Percentiles rank a stretch among this genome's conserved stretches.
These are phyloP conservation scores for Logfia minima DNA, from an alignment of 129 eudicot species.

Conservation along the genomic window DNA sequence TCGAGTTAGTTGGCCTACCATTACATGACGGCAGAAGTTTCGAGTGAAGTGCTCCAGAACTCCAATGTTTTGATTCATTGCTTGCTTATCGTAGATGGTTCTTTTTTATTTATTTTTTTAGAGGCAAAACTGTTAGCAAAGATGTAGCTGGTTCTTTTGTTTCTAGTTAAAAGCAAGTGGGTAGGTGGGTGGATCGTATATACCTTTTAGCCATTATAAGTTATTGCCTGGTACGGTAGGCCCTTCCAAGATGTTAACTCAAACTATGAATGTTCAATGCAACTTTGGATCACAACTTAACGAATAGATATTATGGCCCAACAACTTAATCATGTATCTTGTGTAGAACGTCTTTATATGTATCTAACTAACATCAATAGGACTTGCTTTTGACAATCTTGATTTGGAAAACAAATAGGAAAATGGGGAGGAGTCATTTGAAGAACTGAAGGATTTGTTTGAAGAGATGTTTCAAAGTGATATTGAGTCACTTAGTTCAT, in stretches of 20 bases:
- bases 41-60: conserved; percentile 14
- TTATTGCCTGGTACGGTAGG: conserved; percentile 5
- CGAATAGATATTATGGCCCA: conserved; percentile 24
- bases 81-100: neutral
- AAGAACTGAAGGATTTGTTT: conserved; percentile 63
- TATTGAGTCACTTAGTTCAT: conserved; percentile 35
- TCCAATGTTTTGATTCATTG: conserved; percentile 6
- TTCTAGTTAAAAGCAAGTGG: conserved; percentile 22
- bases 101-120: no score
- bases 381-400: conserved; percentile 7
- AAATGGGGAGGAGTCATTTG: conserved; percentile 51
- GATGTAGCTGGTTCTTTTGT: neutral
- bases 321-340: conserved; percentile 16
- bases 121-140: no score
- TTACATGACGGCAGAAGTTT: conserved; percentile 12
- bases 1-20: conserved; percentile 7
- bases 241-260: conserved; percentile 16
- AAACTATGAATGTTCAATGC: conserved; percentile 8
- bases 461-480: conserved; percentile 78
- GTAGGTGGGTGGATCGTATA: neutral
- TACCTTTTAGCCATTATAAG: conserved; percentile 28
- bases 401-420: conserved; percentile 41
- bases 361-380: neutral
- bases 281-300: conserved; percentile 1
- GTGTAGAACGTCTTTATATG: neutral